Base-by-base conservation (phyloP, 176 grass and related monocot genomes). In the Ensete ventricosum region DNA sequence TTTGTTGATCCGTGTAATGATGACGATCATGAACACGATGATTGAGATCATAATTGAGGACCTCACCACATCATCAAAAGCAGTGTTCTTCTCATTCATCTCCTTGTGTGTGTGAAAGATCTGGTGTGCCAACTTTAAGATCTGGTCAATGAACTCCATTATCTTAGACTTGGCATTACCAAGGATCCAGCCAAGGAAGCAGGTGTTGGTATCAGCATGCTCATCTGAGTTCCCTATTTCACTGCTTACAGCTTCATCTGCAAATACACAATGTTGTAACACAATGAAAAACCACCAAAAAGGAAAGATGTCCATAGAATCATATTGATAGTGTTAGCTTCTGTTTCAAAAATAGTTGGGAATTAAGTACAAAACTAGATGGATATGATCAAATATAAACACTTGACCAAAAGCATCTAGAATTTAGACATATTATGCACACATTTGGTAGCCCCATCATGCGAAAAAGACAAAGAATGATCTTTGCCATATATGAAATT, bases 1-100 rank as follows among this genome's bases (percentile, higher is more conserved):
- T 81, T 72, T 87, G 17, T 69, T 66, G 34, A 99, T 74, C 73
- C 90, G 95, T 60, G 84, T 87, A 57, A 89, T 25, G 14, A 89
- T 86, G 76, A 96, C 87, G 68, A 96, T 78, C 51, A 92, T 85
- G 48, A 96, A 89, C 73, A 96, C 64, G 49, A 96, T 89, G 71
- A 92, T 79, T 12, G 92, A 85, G 55, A 96, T 82, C 87, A 92
- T 78, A 73, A 96, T 77, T 8, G 92, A 89, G 24, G 83, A 77
- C 80, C 79, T 89, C 29, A 96, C 66, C 19, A 84, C 80, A 59
- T 85, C 89, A 0, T 73, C 83, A 82, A 85, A 83, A 75, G 62
- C 25, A 50, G 83, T 78, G 20, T 78, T 67, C 9, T 83, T 86
- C 14, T 89, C 81, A 34, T 77, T 62, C 51, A 74, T 17, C 24